Percentiles rank a stretch among this genome's conserved stretches.
Evolutionary conservation across 1,284 basidiomycete species (phyloP).

Genomic region (Amylostereum chailletii): DNA sequence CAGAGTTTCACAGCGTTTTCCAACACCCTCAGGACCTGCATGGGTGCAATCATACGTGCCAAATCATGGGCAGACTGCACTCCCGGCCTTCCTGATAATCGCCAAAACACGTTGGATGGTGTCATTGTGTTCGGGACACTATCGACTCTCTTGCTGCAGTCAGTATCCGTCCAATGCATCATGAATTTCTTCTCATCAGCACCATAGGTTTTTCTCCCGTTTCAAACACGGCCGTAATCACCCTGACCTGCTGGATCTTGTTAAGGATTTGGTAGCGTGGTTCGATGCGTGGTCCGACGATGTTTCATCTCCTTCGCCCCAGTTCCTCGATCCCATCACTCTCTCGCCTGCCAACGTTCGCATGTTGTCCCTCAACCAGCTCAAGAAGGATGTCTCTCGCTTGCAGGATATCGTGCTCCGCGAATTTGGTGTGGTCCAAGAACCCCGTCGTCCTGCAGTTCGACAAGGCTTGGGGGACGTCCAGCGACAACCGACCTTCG

Average conservation of each 20-base stretch:
- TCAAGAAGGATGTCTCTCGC: constrained; percentile 31
- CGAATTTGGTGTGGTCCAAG: constrained; percentile 21
- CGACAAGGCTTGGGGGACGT: constrained; percentile 26
- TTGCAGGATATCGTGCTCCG: constrained; percentile 37
- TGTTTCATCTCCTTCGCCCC: constrained; percentile 25
- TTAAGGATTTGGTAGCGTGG: constrained; percentile 33
- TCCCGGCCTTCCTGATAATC: constrained; percentile 2
- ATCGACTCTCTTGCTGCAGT: constrained; percentile 45
- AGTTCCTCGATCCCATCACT: constrained; percentile 26
- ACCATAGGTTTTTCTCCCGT: constrained; percentile 42
- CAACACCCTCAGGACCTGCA: constrained; percentile 31
- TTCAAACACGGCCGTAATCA: constrained; percentile 46
- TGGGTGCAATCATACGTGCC: constrained; percentile 29
- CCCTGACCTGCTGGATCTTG: constrained; percentile 32
- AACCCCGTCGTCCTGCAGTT: constrained; percentile 9
- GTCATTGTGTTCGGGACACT: constrained; percentile 36
- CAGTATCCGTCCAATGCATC: constrained; percentile 13
- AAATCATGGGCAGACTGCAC: no score
- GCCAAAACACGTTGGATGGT: constrained; percentile 31
- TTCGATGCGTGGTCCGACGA: constrained; percentile 37
- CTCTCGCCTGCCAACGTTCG: constrained; percentile 18
- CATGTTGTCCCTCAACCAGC: constrained; percentile 27
- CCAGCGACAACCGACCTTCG: constrained; percentile 4
- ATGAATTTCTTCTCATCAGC: background rate
- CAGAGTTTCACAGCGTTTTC: constrained; percentile 39